phyloP scores from a whole-genome alignment of 2,329 filamentous ascomycete species.

The Claviceps maximensis region DNA sequence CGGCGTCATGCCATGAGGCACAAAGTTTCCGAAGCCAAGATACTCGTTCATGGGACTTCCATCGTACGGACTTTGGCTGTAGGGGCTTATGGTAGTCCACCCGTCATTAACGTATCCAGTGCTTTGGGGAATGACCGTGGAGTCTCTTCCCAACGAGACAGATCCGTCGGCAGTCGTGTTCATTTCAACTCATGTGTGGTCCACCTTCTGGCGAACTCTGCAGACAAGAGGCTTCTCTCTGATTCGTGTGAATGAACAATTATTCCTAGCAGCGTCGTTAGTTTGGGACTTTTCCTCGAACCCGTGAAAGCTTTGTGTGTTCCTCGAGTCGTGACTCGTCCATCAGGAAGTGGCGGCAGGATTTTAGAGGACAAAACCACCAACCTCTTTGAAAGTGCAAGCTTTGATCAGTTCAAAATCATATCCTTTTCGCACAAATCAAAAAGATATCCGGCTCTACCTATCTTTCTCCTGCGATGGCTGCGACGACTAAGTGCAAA shows the following conservation, averaged over 20 bases:
- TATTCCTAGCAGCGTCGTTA: background rate
- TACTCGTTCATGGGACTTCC: constrained; percentile 52
- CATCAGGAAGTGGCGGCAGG: background rate
- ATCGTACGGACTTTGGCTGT: constrained; percentile 45
- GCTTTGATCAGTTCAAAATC: background rate
- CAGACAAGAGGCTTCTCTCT: background rate
- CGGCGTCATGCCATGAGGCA: constrained; percentile 36
- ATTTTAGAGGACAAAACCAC: background rate
- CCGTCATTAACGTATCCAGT: constrained; percentile 27
- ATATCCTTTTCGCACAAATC: background rate
- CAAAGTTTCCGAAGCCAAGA: constrained; percentile 41
- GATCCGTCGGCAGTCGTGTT: constrained; percentile 20
- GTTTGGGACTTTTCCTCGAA: background rate
- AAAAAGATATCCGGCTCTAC: background rate
- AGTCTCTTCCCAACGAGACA: constrained; percentile 18
- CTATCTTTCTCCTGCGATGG: background rate
- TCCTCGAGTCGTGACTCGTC: background rate
- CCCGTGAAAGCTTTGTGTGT: background rate
- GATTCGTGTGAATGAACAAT: background rate
- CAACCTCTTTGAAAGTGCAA: background rate
- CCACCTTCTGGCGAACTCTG: background rate
- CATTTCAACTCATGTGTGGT: constrained; percentile 15
- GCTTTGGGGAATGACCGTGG: constrained; percentile 17
- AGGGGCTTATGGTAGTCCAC: constrained; percentile 46
- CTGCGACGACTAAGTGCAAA: background rate